Evolutionary conservation across 1,284 basidiomycete species (phyloP), one percentile per base, ranked within the genome.

Genomic region (Agaricales sp.): DNA sequence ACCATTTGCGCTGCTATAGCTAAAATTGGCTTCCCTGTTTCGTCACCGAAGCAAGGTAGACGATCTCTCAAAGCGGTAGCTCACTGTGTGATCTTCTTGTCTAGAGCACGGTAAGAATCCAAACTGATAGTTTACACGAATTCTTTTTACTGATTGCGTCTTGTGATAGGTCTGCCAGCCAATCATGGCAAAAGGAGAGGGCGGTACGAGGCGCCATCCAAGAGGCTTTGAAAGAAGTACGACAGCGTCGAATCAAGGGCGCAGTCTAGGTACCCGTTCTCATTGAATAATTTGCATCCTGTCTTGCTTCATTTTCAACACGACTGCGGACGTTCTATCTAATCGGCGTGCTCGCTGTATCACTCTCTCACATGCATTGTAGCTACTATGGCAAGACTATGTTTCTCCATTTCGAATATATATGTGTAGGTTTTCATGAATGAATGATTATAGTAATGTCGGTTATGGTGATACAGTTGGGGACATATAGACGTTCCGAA

Each of bases 1-100:
- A 84, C 78, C 45, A 87, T 92, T 21, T 69, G 89, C 48, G 80
- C 85, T 30, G 75, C 81, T 3, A 90, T 93, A 56, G 83, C 89
- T 1, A 73, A 74, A 38, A 83, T 90, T 60, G 90, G 87, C 2
- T 91, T 75, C 64, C 60, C 58, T 22, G 61, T 70, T 3, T 55
- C 69, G 16, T 52, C 65, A 43, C 50, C 58, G 48, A 64, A 61
- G 56, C 70, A 68, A 53, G 61, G n/a, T 43, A 8, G 57, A 45
- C 70, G 70, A 12, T 75, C 71, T 6, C 62, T 92, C 22, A 86
- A 79, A 59, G 73, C 71, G 35, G 71, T 78, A 12, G 85, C 67
- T 1, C 62, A 77, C 25, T 74, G 75, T 19, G 68, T 89, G 1
- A 56, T 89, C 37, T 88, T 91, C 30, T 35, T 35, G 30, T n/a